These are phyloP conservation scores for Linnemannia hyalina DNA, from an alignment of 192 early-diverging fungal species.

Conservation along the genomic window DNA sequence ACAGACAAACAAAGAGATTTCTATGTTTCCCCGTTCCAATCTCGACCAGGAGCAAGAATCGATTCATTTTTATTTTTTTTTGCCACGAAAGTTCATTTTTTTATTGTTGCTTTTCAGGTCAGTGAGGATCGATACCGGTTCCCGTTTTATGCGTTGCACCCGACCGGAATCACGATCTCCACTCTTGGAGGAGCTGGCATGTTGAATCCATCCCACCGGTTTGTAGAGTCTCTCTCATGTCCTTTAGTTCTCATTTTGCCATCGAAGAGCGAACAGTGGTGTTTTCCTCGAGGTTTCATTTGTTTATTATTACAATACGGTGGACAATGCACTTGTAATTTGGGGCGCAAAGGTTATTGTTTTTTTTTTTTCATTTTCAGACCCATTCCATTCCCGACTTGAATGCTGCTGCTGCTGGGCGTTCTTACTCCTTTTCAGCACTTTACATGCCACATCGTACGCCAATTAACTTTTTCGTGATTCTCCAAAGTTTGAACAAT, in stretches of 20 bases:
- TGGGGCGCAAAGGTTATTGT: neutral
- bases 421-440: conserved; percentile 1
- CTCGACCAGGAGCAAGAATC: neutral
- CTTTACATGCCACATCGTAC: neutral
- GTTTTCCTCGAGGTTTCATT: neutral
- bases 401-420: neutral
- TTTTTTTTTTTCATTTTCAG: neutral
- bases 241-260: neutral
- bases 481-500: neutral
- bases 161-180: conserved; percentile 15
- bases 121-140: conserved; percentile 21
- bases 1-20: neutral
- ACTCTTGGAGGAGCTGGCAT: neutral
- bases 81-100: neutral
- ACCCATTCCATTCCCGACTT: conserved; percentile 21
- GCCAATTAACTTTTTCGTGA: neutral
- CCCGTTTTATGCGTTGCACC: conserved; percentile 20
- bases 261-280: neutral
- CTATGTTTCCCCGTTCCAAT: neutral
- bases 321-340: neutral
- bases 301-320: neutral
- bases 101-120: neutral
- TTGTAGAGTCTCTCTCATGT: neutral
- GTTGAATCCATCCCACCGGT: neutral
- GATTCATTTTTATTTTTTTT: neutral